Evolutionary conservation across 2,329 filamentous ascomycete genomes (phyloP).

Genomic region (Parascedosporium putredinis): DNA sequence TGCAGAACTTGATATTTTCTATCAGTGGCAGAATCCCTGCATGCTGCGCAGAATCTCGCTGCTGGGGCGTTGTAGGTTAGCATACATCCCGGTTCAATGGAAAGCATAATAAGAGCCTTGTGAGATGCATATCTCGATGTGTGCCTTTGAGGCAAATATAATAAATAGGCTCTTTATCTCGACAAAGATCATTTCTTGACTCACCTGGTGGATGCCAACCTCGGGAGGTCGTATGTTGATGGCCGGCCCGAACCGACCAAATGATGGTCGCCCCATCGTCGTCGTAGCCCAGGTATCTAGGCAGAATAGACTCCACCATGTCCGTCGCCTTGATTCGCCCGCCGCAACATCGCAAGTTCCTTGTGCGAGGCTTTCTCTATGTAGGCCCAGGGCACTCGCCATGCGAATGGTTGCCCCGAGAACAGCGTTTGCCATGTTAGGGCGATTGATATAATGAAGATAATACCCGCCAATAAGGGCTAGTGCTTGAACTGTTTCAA

Average conservation of each 20-base stretch:
- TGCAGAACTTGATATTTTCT: slow-evolving; percentile 71
- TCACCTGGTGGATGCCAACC: slow-evolving; percentile 32
- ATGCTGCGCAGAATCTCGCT: slow-evolving; percentile 43
- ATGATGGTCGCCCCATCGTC: slow-evolving; percentile 59
- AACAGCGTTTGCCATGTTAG: slow-evolving; percentile 66
- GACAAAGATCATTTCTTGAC: too few relatives aligned
- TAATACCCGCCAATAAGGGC: slow-evolving; percentile 66
- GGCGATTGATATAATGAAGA: slow-evolving; percentile 66
- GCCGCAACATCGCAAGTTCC: slow-evolving; percentile 36
- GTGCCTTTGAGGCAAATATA: neutral
- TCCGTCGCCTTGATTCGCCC: slow-evolving; percentile 52
- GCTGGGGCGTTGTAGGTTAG: slow-evolving; percentile 10
- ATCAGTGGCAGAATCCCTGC: slow-evolving; percentile 60
- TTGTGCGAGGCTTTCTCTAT: slow-evolving; percentile 47
- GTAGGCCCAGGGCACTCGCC: slow-evolving; percentile 63
- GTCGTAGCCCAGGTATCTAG: slow-evolving; percentile 66
- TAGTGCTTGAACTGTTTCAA: slow-evolving; percentile 65
- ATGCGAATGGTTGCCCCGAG: slow-evolving; percentile 62
- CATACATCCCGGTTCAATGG: neutral
- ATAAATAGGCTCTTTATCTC: slow-evolving; percentile 6
- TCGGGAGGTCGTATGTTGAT: slow-evolving; percentile 56
- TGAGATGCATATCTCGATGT: neutral
- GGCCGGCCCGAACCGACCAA: slow-evolving; percentile 57
- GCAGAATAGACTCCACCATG: slow-evolving; percentile 68
- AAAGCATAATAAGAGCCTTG: neutral